phyloP scores from a whole-genome alignment of 2,329 filamentous ascomycete genomes.

The Ascochyta fabae region DNA sequence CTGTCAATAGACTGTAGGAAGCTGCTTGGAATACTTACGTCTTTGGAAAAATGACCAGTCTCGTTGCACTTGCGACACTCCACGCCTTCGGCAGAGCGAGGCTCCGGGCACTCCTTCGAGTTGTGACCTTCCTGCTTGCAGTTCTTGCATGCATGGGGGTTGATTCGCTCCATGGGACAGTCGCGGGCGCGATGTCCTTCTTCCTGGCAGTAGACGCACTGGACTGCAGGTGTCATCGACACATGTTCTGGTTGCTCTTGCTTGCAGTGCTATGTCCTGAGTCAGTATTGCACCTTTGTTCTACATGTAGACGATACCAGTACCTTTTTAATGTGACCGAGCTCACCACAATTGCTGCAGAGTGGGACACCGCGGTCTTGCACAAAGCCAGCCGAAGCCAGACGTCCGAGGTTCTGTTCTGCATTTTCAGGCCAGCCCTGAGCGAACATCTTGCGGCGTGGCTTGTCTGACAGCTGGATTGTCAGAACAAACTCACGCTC shows the following conservation, averaged over 20 bases:
- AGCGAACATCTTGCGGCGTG: slow-evolving; percentile 59
- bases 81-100: slow-evolving; percentile 60
- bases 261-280: slow-evolving; percentile 57
- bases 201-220: slow-evolving; percentile 70
- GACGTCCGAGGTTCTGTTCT: slow-evolving; percentile 67
- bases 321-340: slow-evolving; percentile 65
- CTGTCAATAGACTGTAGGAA: slow-evolving; percentile 19
- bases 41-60: slow-evolving; percentile 50
- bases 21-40: slow-evolving; percentile 22
- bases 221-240: slow-evolving; percentile 55
- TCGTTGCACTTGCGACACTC: slow-evolving; percentile 71
- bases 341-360: slow-evolving; percentile 68
- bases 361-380: slow-evolving; percentile 65
- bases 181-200: slow-evolving; percentile 72
- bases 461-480: slow-evolving; percentile 66
- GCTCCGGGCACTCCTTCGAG: slow-evolving; percentile 51
- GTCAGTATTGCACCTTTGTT: slow-evolving; percentile 7
- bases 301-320: background rate
- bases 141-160: slow-evolving; percentile 72
- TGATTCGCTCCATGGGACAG: slow-evolving; percentile 62
- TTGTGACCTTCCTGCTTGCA: slow-evolving; percentile 60
- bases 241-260: slow-evolving; percentile 61
- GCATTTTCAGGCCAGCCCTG: slow-evolving; percentile 64
- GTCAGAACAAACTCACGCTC: slow-evolving; percentile 69
- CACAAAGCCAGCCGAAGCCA: slow-evolving; percentile 70